phyloP scores from a whole-genome alignment of 495 filamentous ascomycete species.

The Acidomyces sp. region DNA sequence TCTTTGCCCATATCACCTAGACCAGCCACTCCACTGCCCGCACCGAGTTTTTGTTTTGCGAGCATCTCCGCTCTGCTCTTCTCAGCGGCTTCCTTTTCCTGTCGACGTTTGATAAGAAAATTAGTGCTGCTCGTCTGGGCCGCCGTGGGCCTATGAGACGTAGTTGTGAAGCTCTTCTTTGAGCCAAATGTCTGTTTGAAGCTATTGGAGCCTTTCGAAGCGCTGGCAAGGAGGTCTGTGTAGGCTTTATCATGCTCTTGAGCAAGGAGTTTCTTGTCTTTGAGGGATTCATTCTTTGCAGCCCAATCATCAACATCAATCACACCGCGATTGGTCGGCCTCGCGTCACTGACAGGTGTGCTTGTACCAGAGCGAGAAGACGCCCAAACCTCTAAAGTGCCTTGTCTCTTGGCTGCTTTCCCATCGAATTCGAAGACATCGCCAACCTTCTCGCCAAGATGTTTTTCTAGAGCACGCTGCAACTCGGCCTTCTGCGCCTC shows the following conservation, averaged over 20 bases:
- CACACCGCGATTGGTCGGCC: constrained; percentile 50
- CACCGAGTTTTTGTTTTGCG: constrained; percentile 58
- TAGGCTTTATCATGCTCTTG: constrained; percentile 11
- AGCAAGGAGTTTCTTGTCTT: constrained; percentile 25
- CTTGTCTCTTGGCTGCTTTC: constrained; percentile 12
- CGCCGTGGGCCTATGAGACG: constrained; percentile 25
- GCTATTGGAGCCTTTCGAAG: constrained; percentile 11
- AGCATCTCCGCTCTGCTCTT: constrained; percentile 59
- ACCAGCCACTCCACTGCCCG: constrained; percentile 64
- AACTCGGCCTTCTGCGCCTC: constrained; percentile 70
- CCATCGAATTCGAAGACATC: constrained; percentile 26
- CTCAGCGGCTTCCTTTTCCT: constrained; percentile 21
- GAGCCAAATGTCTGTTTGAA: constrained; percentile 1
- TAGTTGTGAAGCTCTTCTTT: constrained; percentile 8
- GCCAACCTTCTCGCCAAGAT: constrained; percentile 45
- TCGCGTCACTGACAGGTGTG: constrained; percentile 21
- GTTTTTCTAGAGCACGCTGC: constrained; percentile 62
- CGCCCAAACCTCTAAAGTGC: constrained; percentile 13
- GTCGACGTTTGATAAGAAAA: constrained; percentile 39
- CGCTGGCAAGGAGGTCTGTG: constrained; percentile 2
- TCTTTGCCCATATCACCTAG: constrained; percentile 74
- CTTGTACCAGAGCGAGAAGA: constrained; percentile 6
- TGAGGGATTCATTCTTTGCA: constrained; percentile 8
- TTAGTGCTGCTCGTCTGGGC: constrained; percentile 22
- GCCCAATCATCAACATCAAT: constrained; percentile 50